Evolutionary conservation across 805 yeast species (phyloP).

Genomic region (Candida odintsovae): DNA sequence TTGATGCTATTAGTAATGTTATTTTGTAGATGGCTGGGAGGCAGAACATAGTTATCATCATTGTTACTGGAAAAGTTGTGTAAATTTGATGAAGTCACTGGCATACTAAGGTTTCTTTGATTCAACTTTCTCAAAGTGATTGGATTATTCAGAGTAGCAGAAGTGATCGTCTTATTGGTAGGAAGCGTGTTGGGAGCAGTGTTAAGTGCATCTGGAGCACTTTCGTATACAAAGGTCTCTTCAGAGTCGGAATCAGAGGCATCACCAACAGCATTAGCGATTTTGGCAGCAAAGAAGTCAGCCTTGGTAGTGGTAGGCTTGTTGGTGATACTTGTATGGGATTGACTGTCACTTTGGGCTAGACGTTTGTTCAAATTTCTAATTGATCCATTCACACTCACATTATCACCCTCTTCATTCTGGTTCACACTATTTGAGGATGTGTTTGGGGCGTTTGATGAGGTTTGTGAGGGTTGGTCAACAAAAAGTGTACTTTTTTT

Average conservation of each 20-base stretch:
- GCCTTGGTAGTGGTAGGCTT: constrained; percentile 58
- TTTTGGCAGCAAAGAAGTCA: constrained; percentile 89
- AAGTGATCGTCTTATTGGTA: constrained; percentile 8
- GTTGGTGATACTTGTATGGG: constrained; percentile 8
- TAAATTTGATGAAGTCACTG: constrained; percentile 14
- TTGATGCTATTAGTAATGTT: not conserved
- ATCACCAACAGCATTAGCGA: constrained; percentile 92
- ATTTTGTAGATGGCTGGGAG: not conserved
- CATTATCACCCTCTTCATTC: constrained; percentile 17
- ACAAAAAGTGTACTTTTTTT: constrained; percentile 31
- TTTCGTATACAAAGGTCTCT: constrained; percentile 93
- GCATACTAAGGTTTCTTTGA: constrained; percentile 24
- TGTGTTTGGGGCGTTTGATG: constrained; percentile 6
- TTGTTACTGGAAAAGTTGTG: constrained; percentile 7
- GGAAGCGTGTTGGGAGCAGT: constrained; percentile 15
- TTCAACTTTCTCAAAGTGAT: constrained; percentile 17
- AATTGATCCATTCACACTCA: constrained; percentile 22
- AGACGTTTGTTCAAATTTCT: constrained; percentile 18
- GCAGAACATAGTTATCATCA: constrained; percentile 9
- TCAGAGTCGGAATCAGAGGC: constrained; percentile 84
- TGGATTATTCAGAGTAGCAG: constrained; percentile 8
- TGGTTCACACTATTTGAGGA: not conserved
- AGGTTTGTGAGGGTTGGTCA: constrained; percentile 11
- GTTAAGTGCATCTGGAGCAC: constrained; percentile 23
- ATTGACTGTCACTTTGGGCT: constrained; percentile 14